phyloP scores from a whole-genome alignment of 2,329 filamentous ascomycete genomes.

The Aschersonia sp. region DNA sequence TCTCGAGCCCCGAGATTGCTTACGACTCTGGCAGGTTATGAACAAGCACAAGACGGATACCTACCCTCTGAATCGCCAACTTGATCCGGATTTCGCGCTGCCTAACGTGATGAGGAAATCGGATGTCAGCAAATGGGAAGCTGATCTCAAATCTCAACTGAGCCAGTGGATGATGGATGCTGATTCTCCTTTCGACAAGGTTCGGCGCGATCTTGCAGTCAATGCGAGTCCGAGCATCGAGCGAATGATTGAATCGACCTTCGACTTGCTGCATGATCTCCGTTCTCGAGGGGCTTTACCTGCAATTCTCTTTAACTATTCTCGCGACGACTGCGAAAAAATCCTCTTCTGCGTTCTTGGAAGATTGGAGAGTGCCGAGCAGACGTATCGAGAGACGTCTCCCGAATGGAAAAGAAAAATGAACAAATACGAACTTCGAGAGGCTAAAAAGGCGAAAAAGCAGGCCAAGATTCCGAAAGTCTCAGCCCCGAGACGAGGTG shows the following conservation, averaged over 20 bases:
- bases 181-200: background rate
- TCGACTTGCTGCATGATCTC: slow-evolving; percentile 25
- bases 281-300: slow-evolving; percentile 52
- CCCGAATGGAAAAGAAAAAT: slow-evolving; percentile 47
- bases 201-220: background rate
- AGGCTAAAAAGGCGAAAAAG: slow-evolving; percentile 33
- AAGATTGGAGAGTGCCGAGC: slow-evolving; percentile 41
- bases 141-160: slow-evolving; percentile 32
- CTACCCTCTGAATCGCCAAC: slow-evolving; percentile 31
- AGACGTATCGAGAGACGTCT: background rate
- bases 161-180: background rate
- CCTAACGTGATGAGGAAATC: slow-evolving; percentile 41
- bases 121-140: slow-evolving; percentile 53
- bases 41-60: slow-evolving; percentile 34
- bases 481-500: background rate
- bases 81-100: slow-evolving; percentile 29
- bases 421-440: slow-evolving; percentile 23
- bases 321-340: slow-evolving; percentile 48
- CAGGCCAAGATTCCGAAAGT: slow-evolving; percentile 7
- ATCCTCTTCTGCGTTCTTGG: slow-evolving; percentile 36
- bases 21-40: slow-evolving; percentile 52
- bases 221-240: background rate
- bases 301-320: slow-evolving; percentile 66
- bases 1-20: slow-evolving; percentile 58
- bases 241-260: background rate